Evolutionary conservation across 495 filamentous ascomycete species (phyloP), one percentile per base, ranked within the genome.

Genomic region (Aspergillus carlsbadensis): DNA sequence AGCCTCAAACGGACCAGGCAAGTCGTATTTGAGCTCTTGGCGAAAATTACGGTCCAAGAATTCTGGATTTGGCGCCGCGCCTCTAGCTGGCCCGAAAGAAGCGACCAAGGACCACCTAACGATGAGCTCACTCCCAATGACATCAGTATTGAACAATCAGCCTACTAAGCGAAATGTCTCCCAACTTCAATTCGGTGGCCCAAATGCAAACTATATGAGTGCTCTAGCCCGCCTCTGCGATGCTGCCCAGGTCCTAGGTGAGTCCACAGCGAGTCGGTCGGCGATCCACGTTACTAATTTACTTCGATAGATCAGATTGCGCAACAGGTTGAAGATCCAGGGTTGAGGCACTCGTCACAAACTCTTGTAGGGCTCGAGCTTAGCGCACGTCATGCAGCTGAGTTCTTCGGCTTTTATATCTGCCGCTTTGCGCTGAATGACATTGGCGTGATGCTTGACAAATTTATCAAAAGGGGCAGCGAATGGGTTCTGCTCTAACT

Each of bases 361-460:
- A 96, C 92, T 22, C 91, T 96, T 62, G 91, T 98, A 49, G 95
- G 94, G 15, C 80, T 98, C 26, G 95, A 98, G 70, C 81, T 98
- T 15, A 91, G 90, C 69, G 90, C 90, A 26, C 84, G 92, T 17
- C 93, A 97, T 72, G 95, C 94, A 10, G 90, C 95, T 29, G 94
- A 98, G 65, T 98, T 98, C 74, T 98, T 98, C 69, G 92, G 87
- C 26, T 96, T 98, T 71, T 98, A 91, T 67, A 80, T 98, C 15
- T 97, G 93, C 70, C 89, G 95, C 14, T 98, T 98, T 67, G 91
- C 91, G 26, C 71, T 98, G 43, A 78, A 87, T 7, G 94, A 98
- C 71, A 75, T 98, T 57, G 80, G 84, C 37, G 65, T 96, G 68
- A 81, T 98, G 76, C 78, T 98, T 65, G 94, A 98, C 70, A 98